Base-by-base conservation (phyloP, 2,329 filamentous ascomycete species). In the Proliferodiscus dingleyae region DNA sequence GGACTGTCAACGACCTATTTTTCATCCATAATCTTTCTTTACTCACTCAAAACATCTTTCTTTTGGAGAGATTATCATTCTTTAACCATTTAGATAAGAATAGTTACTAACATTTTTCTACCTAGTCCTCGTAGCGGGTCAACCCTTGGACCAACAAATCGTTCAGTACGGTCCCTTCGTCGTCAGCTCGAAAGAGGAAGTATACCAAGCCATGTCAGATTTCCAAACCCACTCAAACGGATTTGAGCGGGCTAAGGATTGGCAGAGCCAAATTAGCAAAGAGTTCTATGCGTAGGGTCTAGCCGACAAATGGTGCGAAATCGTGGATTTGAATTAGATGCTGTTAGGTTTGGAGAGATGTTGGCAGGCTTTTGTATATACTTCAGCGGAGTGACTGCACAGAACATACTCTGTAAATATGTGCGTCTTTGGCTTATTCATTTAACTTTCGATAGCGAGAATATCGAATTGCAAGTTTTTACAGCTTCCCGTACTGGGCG, bases 141-240 rank as follows among this genome's bases (percentile, higher is more conserved):
- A 86, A 55, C 88, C 89, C 2, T 72, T 91, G 1, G 83, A 91
- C 57, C 87, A 93, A 68, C 77, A 82, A 32, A 77, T 93, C 28
- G 82, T 91, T 26, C 87, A 93, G 70, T 90, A 91, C 58, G 88
- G 87, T 0, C 87, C 88, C 1, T 93, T 93, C 62, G 88, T 93
- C n/a, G 67, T 89, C 48, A 88, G 71, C 49, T 79, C 75, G 33
- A 72, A 84, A 61, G 81, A 86, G 43, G 81, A 86, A 54, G 83
- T 91, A 3, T 81, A 85, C 59, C 76, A 91, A 70, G 86, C 87
- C 2, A 74, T 93, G 66, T 69, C 79, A 57, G 87, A 93, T 64
- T 93, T 81, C 60, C 83, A 87, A 68, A 80, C 73, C 11, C 73
- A 79, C 52, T 72, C 75, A 29, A 90, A 91, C 64, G 87, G 87